phyloP scores from a whole-genome alignment of 108 stramenopile species.

The Conticribra guillardii region DNA sequence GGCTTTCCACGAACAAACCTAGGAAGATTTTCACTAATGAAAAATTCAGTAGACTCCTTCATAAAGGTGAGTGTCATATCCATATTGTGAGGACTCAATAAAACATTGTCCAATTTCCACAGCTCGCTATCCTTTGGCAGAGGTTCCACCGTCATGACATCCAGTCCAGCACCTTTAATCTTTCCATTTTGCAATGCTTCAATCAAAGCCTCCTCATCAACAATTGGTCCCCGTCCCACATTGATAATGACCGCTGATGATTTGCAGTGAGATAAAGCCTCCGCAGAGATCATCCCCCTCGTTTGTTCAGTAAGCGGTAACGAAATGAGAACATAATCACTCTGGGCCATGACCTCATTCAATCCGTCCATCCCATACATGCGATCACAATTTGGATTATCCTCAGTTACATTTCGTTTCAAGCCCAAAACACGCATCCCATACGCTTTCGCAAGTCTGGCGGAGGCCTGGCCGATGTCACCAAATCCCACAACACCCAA shows the following conservation, averaged over 20 bases:
- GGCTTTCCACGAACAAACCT: slow-evolving; percentile 47
- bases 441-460: slow-evolving; percentile 80
- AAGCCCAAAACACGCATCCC: slow-evolving; percentile 86
- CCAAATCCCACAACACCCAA: slow-evolving; percentile 92
- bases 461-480: slow-evolving; percentile 86
- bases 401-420: slow-evolving; percentile 55
- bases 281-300: slow-evolving; percentile 58
- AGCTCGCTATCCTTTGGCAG: slow-evolving; percentile 71
- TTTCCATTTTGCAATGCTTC: slow-evolving; percentile 63
- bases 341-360: slow-evolving; percentile 54
- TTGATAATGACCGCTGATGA: slow-evolving; percentile 84
- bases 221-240: slow-evolving; percentile 87
- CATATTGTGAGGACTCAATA: slow-evolving; percentile 88
- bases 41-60: slow-evolving; percentile 61
- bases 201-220: slow-evolving; percentile 85
- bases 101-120: slow-evolving; percentile 86
- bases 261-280: slow-evolving; percentile 70
- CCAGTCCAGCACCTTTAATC: slow-evolving; percentile 85
- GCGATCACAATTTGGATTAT: slow-evolving; percentile 66
- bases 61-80: slow-evolving; percentile 70
- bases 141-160: slow-evolving; percentile 87
- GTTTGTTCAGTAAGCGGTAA: slow-evolving; percentile 83
- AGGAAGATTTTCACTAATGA: slow-evolving; percentile 63
- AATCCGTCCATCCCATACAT: slow-evolving; percentile 62
- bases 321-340: slow-evolving; percentile 83